Evolutionary conservation across 169 alveolate genomes (phyloP), one percentile per base, ranked within the genome.

Genomic region (Cryptosporidium tyzzeri): DNA sequence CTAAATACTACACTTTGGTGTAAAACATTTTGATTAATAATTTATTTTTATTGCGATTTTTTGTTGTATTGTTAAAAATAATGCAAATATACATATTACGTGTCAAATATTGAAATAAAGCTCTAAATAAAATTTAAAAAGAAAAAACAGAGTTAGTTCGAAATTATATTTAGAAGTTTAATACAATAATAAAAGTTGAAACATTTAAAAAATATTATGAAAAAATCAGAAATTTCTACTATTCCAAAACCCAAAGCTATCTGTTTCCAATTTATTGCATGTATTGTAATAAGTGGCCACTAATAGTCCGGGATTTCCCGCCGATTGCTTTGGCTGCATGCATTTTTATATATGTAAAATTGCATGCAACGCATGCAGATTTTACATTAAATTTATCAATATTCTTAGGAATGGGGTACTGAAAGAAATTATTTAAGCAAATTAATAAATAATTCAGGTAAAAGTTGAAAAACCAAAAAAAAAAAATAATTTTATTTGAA

Each of bases 251-350:
- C 23, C 1, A 14, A 16, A 48, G 55, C 23, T 48, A 5, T 16
- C 12, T 14, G 55, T 16, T 16, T 48, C 21, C 16, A 48, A n/a
- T 55, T 55, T 10, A n/a, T 55, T 55, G 35, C 35, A 55, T 55
- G 31, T 55, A n/a, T 16, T 8, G 0, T n/a, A 55, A 55, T 1
- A 55, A 21, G 35, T n/a, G 67, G 35, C 16, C 37, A 2, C 23
- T 55, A 53, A 4, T 55, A 1, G 67, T 55, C 67, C 67, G 67
- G 67, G 67, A 53, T 55, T 55, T 55, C 67, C 67, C 67, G 67
- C 67, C 35, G 0, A 55, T 55, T 55, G 67, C 67, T 55, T 23
- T 55, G 35, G 23, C 35, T 55, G 67, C 67, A 55, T 55, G 67
- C 67, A 55, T 55, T 55, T 55, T 0, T 23, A 2, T 55, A 55